These are phyloP conservation scores for Pinus albicaulis DNA, from an alignment of 75 land plant genomes.

Conservation along the genomic window DNA sequence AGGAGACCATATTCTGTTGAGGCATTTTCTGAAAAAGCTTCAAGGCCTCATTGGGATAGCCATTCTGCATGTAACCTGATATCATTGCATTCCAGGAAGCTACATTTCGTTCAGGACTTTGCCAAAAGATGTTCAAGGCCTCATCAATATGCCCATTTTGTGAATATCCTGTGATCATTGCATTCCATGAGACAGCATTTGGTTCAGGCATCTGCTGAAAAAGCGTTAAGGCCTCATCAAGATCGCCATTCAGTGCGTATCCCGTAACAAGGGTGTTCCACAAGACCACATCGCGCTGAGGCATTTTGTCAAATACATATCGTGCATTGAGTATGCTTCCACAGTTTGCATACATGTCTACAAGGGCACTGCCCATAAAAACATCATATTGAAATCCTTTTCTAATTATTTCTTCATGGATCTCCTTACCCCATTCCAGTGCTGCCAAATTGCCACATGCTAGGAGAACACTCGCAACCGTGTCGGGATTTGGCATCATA, in stretches of 20 bases:
- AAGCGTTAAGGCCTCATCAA: conserved; percentile 38
- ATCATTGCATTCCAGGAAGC: conserved; percentile 14
- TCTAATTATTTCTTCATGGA: conserved; percentile 40
- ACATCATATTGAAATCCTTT: conserved; percentile 45
- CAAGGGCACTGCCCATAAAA: conserved; percentile 46
- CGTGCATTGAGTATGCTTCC: conserved; percentile 23
- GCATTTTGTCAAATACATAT: conserved; percentile 22
- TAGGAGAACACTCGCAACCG: conserved; percentile 47
- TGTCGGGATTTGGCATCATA: conserved; percentile 37
- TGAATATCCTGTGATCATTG: conserved; percentile 10
- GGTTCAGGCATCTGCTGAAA: conserved; percentile 34
- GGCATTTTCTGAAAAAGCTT: conserved; percentile 29
- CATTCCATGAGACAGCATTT: conserved; percentile 4
- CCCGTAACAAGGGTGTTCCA: conserved; percentile 58
- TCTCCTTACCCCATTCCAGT: conserved; percentile 20
- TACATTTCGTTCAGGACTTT: conserved; percentile 6
- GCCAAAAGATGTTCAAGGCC: conserved; percentile 9
- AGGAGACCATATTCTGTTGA: conserved; percentile 32
- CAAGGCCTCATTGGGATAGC: conserved; percentile 17
- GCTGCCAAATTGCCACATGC: conserved; percentile 33
- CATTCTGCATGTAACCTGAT: conserved; percentile 9
- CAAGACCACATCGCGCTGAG: conserved; percentile 41
- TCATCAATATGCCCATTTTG: background rate
- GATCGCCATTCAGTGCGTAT: conserved; percentile 21
- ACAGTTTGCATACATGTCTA: conserved; percentile 50